Conservation (phyloP, 140 eudicot genomes). For the Ambrosia hybrid region DNA sequence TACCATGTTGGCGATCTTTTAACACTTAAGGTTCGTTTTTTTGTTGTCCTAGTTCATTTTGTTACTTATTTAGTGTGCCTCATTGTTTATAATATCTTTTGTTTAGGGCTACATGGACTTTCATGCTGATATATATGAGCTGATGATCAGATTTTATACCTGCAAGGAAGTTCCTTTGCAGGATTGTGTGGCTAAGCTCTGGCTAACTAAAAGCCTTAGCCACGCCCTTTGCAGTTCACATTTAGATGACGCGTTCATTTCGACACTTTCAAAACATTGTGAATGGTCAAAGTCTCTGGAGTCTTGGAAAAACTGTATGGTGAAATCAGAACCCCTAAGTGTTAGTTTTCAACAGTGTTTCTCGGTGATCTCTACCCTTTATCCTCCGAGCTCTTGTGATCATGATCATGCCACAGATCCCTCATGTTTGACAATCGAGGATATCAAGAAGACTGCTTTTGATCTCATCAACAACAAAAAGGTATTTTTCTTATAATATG, state of each 20-base stretch:
- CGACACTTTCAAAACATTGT: slow-evolving; percentile 43
- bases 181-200: slow-evolving; percentile 48
- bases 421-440: slow-evolving; percentile 29
- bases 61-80: too few relatives aligned
- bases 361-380: slow-evolving; percentile 33
- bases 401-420: too few relatives aligned
- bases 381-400: slow-evolving; percentile 9
- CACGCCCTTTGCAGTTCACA: slow-evolving; percentile 83
- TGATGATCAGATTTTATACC: slow-evolving; percentile 45
- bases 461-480: slow-evolving; percentile 39
- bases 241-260: slow-evolving; percentile 48
- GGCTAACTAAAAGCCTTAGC: slow-evolving; percentile 70
- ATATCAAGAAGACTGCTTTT: slow-evolving; percentile 42
- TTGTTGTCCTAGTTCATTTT: slow-evolving; percentile 13
- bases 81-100: too few relatives aligned
- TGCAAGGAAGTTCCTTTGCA: slow-evolving; percentile 44
- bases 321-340: slow-evolving; percentile 42
- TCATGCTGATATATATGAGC: slow-evolving; percentile 55
- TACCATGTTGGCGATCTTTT: slow-evolving; percentile 63
- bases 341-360: slow-evolving; percentile 59
- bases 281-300: slow-evolving; percentile 40
- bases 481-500: slow-evolving; percentile 45
- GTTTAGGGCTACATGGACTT: slow-evolving; percentile 60
- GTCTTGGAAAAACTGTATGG: slow-evolving; percentile 65
- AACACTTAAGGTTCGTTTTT: slow-evolving; percentile 62